These are phyloP conservation scores for Chalciporus pseudorubinellus DNA, from an alignment of 768 basidiomycete species.

Conservation along the genomic window DNA sequence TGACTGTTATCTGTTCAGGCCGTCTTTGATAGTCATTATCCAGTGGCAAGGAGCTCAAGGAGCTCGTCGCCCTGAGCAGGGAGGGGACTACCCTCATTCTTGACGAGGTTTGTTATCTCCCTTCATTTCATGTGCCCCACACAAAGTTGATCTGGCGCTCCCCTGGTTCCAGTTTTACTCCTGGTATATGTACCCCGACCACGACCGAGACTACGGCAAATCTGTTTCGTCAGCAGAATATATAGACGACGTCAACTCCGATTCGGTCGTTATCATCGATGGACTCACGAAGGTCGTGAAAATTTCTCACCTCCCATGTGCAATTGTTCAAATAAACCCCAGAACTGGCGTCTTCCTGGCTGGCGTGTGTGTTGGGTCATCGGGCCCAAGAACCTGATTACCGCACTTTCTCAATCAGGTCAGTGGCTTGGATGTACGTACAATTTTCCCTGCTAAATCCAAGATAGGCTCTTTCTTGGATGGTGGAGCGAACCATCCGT, in stretches of 20 bases:
- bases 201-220: conserved; percentile 68
- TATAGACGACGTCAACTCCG: conserved; percentile 83
- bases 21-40: conserved; percentile 8
- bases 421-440: conserved; percentile 8
- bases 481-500: conserved; percentile 94
- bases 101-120: conserved; percentile 59
- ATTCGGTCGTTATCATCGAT: conserved; percentile 82
- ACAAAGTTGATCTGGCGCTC: not conserved
- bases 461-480: conserved; percentile 79
- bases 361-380: conserved; percentile 95
- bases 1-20: not conserved
- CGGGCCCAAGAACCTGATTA: conserved; percentile 84
- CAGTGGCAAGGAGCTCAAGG: conserved; percentile 77
- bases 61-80: conserved; percentile 68
- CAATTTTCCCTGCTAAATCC: not conserved
- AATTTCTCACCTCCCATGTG: not conserved
- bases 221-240: conserved; percentile 81
- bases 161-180: conserved; percentile 69
- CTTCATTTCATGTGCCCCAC: not conserved
- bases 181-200: conserved; percentile 91
- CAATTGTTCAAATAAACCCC: conserved; percentile 14
- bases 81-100: conserved; percentile 83
- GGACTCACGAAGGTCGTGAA: conserved; percentile 80
- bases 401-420: conserved; percentile 89
- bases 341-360: conserved; percentile 95